A percentile compares a stretch with the other conserved stretches of the same genome.
Conservation (phyloP, 1,284 basidiomycete species). For the Puccinia triticina region DNA sequence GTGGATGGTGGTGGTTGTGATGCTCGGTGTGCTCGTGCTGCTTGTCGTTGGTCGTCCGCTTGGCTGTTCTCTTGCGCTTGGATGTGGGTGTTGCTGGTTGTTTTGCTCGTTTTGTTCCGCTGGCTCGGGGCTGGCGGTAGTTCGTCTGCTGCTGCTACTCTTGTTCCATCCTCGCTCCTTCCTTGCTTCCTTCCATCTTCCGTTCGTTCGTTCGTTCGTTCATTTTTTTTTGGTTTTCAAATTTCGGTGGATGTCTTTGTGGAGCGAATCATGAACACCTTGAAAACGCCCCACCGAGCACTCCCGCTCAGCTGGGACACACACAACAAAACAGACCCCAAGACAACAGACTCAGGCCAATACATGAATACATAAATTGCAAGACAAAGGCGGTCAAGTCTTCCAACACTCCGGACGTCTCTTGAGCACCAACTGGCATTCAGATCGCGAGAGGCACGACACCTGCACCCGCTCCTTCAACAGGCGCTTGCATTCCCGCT, state of each 20-base stretch:
- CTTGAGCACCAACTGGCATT: background rate
- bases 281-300: too few species aligned
- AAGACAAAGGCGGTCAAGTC: background rate
- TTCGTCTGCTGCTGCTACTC: background rate
- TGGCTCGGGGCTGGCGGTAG: background rate
- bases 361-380: too few species aligned
- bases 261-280: too few species aligned
- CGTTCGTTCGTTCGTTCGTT: too few species aligned
- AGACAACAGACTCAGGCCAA: too few species aligned
- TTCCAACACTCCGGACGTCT: constrained; percentile 27
- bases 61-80: background rate
- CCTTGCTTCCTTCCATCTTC: too few species aligned
- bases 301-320: too few species aligned
- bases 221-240: too few species aligned
- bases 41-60: background rate
- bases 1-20: background rate
- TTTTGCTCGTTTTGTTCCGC: too few species aligned
- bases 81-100: background rate
- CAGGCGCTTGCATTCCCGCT: background rate
- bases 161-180: background rate
- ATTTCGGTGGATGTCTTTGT: too few species aligned
- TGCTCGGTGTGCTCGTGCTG: background rate
- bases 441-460: background rate
- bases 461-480: background rate
- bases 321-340: too few species aligned